These are phyloP conservation scores for Phytopythium oedochilum DNA, from an alignment of 352 stramenopile genomes.

Conservation along the genomic window DNA sequence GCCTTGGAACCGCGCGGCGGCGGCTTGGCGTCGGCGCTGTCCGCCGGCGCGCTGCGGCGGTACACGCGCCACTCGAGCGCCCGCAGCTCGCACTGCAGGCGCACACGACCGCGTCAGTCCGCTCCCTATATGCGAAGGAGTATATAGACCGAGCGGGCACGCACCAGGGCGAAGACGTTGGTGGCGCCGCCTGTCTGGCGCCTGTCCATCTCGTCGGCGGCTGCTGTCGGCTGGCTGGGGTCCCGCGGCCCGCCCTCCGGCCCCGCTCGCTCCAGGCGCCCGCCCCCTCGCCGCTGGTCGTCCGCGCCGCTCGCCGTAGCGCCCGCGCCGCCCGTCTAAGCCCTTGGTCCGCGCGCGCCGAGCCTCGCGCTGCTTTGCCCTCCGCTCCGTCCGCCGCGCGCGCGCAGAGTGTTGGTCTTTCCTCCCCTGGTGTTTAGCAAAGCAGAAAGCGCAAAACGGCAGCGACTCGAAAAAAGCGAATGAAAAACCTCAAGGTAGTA, in stretches of 20 bases:
- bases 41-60: neutral
- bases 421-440: neutral
- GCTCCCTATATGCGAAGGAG: too few species aligned
- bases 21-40: constrained; percentile 12
- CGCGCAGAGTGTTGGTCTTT: neutral
- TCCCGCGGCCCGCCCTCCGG: too few species aligned
- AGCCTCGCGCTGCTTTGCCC: neutral
- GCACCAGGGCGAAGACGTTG: constrained; percentile 41
- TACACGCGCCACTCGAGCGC: constrained; percentile 57
- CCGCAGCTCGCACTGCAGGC: constrained; percentile 32
- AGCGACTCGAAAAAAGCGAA: neutral
- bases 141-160: too few species aligned
- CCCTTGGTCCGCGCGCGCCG: too few species aligned
- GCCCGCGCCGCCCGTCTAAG: neutral
- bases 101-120: constrained; percentile 1
- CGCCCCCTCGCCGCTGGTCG: neutral
- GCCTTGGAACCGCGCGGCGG: neutral
- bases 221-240: neutral
- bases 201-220: constrained; percentile 1
- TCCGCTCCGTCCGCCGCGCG: neutral
- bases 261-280: neutral
- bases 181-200: constrained; percentile 17
- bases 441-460: too few species aligned
- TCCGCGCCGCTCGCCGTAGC: too few species aligned
- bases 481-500: neutral